Evolutionary conservation across 2,329 filamentous ascomycete species (phyloP), one percentile per base, ranked within the genome.

Genomic region (Cytospora schulzeri): DNA sequence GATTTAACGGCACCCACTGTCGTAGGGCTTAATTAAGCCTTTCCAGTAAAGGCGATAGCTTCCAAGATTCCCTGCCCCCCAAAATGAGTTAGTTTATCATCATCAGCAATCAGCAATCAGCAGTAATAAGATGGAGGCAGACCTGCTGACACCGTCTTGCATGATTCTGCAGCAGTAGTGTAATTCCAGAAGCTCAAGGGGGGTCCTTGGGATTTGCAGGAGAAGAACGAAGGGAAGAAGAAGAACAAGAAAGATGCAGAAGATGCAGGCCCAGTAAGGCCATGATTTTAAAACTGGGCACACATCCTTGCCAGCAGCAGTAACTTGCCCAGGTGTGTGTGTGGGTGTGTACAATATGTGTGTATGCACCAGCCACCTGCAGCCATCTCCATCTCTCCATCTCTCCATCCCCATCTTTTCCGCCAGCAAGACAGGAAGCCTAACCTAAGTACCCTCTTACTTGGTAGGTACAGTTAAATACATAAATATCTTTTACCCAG

Each of bases 201-300:
- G n/a, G n/a, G n/a, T n/a, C n/a, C n/a, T n/a, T n/a, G n/a, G n/a
- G n/a, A n/a, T n/a, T n/a, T n/a, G n/a, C n/a, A 14, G 31, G 5
- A 22, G 19, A 24, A 24, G 45, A 24, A 4, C 33, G 14, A n/a
- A 33, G 31, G 12, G 33, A 35, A 35, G 31, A 22, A 22, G 22
- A 22, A 12, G 45, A 6, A 38, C 11, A 38, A 31, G 6, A 17
- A 4, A 4, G 14, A 38, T n/a, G n/a, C n/a, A n/a, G 14, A 38
- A 48, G n/a, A 48, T 24, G 45, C 45, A 48, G 45, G 45, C 11
- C 31, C 6, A n/a, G n/a, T n/a, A n/a, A n/a, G n/a, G n/a, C n/a
- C n/a, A 14, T 31, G 14, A 4, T 14, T 35, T 57, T 38, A 56
- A 67, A 70, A 70, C 69, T 69, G 69, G 68, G 68, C 66, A 68